Conservation (phyloP, 768 basidiomycete species). For the Xerocomellus amylosporus region DNA sequence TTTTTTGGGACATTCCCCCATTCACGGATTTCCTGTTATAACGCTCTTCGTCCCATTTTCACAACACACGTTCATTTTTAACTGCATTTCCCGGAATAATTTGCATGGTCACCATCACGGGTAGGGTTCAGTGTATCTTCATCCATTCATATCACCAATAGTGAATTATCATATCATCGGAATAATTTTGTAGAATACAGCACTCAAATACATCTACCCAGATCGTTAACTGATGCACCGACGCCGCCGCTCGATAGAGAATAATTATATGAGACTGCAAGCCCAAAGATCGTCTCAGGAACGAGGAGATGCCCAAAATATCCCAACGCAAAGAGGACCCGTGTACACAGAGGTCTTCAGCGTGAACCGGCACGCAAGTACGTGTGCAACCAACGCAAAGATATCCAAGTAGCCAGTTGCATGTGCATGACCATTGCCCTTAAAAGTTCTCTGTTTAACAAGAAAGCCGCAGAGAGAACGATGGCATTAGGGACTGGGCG, state of each 20-base stretch:
- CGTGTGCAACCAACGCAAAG: not conserved
- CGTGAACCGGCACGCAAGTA: slow-evolving; percentile 6
- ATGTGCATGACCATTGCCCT: not conserved
- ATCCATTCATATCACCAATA: not conserved
- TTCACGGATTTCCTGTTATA: not conserved
- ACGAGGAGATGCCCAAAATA: not conserved
- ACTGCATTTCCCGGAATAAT: not conserved
- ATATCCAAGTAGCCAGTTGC: not conserved
- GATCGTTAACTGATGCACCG: not conserved
- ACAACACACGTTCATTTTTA: not conserved
- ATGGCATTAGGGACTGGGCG: not conserved
- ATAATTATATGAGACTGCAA: not conserved
- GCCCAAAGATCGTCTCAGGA: not conserved
- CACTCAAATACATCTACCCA: not conserved
- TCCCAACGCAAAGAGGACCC: not conserved
- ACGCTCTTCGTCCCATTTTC: not conserved
- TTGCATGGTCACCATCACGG: not conserved
- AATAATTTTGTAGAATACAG: slow-evolving; percentile 6
- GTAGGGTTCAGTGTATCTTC: not conserved
- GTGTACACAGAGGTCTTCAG: not conserved
- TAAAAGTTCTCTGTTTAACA: slow-evolving; percentile 23
- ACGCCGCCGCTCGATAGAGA: not conserved
- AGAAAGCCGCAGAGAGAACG: not conserved
- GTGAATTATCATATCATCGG: not conserved
- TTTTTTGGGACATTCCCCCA: not conserved